These are phyloP conservation scores for Abortiporus biennis DNA, from an alignment of 1,284 basidiomycete species.

Conservation along the genomic window DNA sequence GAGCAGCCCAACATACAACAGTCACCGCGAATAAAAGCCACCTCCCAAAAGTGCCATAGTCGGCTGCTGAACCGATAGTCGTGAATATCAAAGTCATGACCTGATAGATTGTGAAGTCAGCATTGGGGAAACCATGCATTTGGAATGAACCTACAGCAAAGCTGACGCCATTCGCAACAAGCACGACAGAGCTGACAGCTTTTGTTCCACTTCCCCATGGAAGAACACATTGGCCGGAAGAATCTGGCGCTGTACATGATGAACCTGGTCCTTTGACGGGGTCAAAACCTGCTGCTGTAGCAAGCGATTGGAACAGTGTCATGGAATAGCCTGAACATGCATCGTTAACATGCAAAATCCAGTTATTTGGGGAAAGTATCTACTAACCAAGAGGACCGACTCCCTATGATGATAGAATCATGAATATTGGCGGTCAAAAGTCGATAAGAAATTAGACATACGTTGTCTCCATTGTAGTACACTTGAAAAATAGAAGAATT, in stretches of 20 bases:
- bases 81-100: constrained; percentile 79
- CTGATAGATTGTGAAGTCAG: constrained; percentile 22
- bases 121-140: constrained; percentile 8
- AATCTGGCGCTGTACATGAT: constrained; percentile 43
- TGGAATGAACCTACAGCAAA: constrained; percentile 50
- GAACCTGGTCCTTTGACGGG: constrained; percentile 60
- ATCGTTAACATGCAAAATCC: not conserved
- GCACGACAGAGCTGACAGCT: constrained; percentile 66
- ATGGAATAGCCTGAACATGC: constrained; percentile 43
- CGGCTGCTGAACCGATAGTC: constrained; percentile 75
- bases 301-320: constrained; percentile 70
- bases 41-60: constrained; percentile 75
- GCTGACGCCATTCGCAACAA: constrained; percentile 70
- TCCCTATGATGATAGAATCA: constrained; percentile 33
- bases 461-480: constrained; percentile 70
- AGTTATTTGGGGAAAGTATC: not conserved
- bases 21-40: constrained; percentile 73
- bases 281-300: constrained; percentile 64
- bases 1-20: constrained; percentile 72
- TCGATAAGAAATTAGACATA: constrained; percentile 21
- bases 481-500: constrained; percentile 30
- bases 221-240: constrained; percentile 68
- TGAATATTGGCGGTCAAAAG: too few relatives aligned
- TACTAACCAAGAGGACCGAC: constrained; percentile 48
- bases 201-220: constrained; percentile 69